Evolutionary conservation across 2,329 filamentous ascomycete species (phyloP).

Genomic region (Pestalotiopsis sp.): DNA sequence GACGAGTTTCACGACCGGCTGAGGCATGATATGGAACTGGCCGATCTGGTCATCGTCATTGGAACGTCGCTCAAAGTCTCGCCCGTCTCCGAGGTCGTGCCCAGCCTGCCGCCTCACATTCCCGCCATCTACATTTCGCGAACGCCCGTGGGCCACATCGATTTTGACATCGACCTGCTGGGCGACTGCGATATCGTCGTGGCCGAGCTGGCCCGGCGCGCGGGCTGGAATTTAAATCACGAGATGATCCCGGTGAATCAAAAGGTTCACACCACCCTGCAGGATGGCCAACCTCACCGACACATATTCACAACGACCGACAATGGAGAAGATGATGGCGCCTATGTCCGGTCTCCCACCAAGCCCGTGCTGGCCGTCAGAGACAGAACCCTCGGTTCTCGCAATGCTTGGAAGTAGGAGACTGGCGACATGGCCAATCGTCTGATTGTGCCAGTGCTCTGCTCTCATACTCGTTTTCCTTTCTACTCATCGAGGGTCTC

Average conservation of each 20-base stretch:
- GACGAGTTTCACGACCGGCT: conserved; percentile 81
- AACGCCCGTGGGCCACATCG: conserved; percentile 82
- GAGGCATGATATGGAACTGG: conserved; percentile 75
- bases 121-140: conserved; percentile 91
- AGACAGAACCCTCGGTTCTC: background rate
- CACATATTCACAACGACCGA: conserved; percentile 41
- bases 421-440: background rate
- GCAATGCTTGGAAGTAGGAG: background rate
- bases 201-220: conserved; percentile 78
- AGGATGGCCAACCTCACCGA: conserved; percentile 48
- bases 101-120: conserved; percentile 75
- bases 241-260: conserved; percentile 78
- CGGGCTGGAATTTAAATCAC: conserved; percentile 79
- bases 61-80: conserved; percentile 95
- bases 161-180: conserved; percentile 95
- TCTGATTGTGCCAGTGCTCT: too few relatives aligned
- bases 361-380: background rate
- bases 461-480: too few relatives aligned
- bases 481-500: too few relatives aligned
- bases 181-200: conserved; percentile 94
- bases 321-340: background rate
- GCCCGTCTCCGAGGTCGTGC: conserved; percentile 89
- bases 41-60: conserved; percentile 92
- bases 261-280: conserved; percentile 56
- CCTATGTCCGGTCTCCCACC: background rate